Evolutionary conservation across 2,329 filamentous ascomycete genomes (phyloP).

Genomic region (Penicillium sp.): DNA sequence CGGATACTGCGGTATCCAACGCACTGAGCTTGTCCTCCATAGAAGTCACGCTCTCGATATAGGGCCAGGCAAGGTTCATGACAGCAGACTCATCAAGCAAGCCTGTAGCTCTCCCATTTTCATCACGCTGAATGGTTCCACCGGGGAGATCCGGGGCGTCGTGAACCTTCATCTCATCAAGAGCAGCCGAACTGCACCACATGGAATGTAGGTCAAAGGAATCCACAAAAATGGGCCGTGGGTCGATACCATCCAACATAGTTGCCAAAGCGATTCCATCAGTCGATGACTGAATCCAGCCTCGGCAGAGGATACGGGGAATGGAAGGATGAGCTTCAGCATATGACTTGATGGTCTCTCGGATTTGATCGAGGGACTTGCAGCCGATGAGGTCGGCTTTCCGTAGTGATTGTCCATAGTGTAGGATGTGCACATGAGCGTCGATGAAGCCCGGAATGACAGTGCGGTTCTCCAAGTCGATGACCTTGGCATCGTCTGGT

Average conservation of each 20-base stretch:
- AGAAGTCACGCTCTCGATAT: slow-evolving; percentile 46
- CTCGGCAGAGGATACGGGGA: slow-evolving; percentile 48
- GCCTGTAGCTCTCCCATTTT: slow-evolving; percentile 46
- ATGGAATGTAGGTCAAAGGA: slow-evolving; percentile 54
- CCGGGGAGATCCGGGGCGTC: slow-evolving; percentile 47
- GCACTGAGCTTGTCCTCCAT: slow-evolving; percentile 47
- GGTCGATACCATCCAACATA: slow-evolving; percentile 52
- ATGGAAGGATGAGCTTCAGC: slow-evolving; percentile 43
- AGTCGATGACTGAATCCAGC: slow-evolving; percentile 55
- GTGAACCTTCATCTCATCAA: slow-evolving; percentile 48
- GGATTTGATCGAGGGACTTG: slow-evolving; percentile 48
- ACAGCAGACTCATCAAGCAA: slow-evolving; percentile 51
- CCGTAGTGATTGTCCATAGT: slow-evolving; percentile 51
- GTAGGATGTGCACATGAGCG: slow-evolving; percentile 53
- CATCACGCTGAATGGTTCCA: slow-evolving; percentile 51
- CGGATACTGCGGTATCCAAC: slow-evolving; percentile 42
- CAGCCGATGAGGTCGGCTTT: slow-evolving; percentile 49
- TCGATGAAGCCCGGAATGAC: slow-evolving; percentile 54
- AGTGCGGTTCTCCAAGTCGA: slow-evolving; percentile 41
- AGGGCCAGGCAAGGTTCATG: slow-evolving; percentile 50
- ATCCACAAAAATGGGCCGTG: slow-evolving; percentile 52
- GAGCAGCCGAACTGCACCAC: slow-evolving; percentile 53
- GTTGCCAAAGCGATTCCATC: slow-evolving; percentile 46
- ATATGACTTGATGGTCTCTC: slow-evolving; percentile 43
- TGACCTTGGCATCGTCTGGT: slow-evolving; percentile 21